Evolutionary conservation across 345 rosid species (phyloP).

Genomic region (Microcos paniculata): DNA sequence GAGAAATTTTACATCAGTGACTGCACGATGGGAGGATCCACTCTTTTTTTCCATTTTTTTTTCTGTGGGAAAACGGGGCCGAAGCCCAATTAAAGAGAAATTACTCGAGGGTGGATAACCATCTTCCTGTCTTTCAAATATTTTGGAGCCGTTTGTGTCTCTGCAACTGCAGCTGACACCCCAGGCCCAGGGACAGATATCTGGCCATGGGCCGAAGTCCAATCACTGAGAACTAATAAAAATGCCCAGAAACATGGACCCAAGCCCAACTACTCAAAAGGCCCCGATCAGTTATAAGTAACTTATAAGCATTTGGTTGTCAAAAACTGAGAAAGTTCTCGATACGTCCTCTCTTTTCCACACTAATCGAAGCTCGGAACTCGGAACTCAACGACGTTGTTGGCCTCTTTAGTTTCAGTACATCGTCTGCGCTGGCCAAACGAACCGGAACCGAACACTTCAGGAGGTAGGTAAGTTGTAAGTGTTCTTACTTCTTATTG

Average conservation of each 20-base stretch:
- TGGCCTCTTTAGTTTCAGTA: background rate
- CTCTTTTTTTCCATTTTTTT: no score
- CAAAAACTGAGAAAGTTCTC: background rate
- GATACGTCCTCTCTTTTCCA: background rate
- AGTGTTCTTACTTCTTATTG: no score
- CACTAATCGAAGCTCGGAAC: background rate
- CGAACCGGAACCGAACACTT: background rate
- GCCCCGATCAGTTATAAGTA: background rate
- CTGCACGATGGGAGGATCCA: constrained; percentile 38
- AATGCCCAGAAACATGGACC: background rate
- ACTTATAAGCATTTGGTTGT: background rate
- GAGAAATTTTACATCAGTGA: background rate
- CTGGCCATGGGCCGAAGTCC: no score
- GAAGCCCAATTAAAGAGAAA: no score
- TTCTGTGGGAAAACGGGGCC: no score
- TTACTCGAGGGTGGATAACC: no score
- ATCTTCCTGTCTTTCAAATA: constrained; percentile 53
- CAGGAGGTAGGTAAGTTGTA: background rate
- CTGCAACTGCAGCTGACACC: constrained; percentile 29
- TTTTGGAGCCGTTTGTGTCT: constrained; percentile 29
- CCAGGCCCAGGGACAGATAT: constrained; percentile 58
- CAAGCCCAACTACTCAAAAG: background rate
- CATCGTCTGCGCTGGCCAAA: background rate
- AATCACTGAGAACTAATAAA: background rate
- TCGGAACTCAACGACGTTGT: background rate